Evolutionary conservation across 345 rosid species (phyloP), one percentile per base, ranked within the genome.

Genomic region (Luvunga scandens): DNA sequence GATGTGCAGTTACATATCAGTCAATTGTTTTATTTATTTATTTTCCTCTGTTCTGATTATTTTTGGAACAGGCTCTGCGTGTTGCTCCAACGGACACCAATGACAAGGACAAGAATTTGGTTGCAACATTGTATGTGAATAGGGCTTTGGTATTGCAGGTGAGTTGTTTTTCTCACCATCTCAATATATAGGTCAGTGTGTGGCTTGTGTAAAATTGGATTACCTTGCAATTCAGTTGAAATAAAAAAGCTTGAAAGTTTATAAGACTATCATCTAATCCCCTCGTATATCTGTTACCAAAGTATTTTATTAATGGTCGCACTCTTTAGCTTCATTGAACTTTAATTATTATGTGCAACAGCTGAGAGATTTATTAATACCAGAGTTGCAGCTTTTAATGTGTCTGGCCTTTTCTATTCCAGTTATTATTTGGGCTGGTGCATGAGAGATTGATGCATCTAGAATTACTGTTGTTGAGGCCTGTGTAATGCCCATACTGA

Each of bases 81-180:
- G 77, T 87, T 78, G 92, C 98, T 84, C 98, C 97, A 21, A 22
- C 60, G 45, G 82, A 84, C 68, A 85, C 85, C 79, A 75, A 72
- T 59, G 97, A 91, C n/a, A 77, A 7, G 69, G 93, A 80, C 45
- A 94, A 82, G 80, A 90, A 85, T 88, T 90, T 94, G 66, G 88
- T 89, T 62, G 94, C 98, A 8, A 80, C 91, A 33, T 83, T 93
- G 66, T 93, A 83, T 80, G 80, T 93, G 73, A 94, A 94, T 74
- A 83, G 98, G 45, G 97, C 98, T 66, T 87, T 89, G 39, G 81
- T 83, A 38, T 87, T 91, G 38, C 89, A 88, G 61, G 96, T 91
- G 67, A 79, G 83, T 72, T 3, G 9, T 22, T 73, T 6, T 53
- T 72, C 64, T 55, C 45, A 39, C 45, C 13, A 39, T 60, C 62